Base-by-base conservation (phyloP, 495 filamentous ascomycete species). In the Daldinia concentrica region DNA sequence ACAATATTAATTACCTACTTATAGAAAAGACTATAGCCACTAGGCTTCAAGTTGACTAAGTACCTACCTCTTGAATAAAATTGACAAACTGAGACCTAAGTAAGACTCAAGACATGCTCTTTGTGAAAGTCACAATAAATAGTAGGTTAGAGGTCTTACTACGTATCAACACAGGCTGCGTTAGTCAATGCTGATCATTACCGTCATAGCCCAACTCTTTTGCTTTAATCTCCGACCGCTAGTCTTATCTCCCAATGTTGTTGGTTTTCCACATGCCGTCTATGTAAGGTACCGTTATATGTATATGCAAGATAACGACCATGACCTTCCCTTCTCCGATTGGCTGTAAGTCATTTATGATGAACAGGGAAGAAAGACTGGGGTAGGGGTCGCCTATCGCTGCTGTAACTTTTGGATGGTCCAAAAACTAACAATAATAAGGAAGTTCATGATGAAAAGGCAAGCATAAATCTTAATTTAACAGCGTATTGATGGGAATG, bases 201-300 rank as follows among this genome's bases (percentile, higher is more conserved):
- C 50, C 14, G 24, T 36, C 34, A 36, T 36, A 11, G 3, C 11
- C 34, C 26, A 54, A 17, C 50, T 29, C 50, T 30, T 66, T 30
- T 66, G 62, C 58, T 72, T 68, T 72, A 26, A 63, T 60, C 55
- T 30, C 45, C 64, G 29, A 19, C 54, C 64, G 59, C 59, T 60
- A 50, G 54, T 59, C 54, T 64, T 37, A 37, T 64, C 36, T 66
- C 50, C 24, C 50, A 54, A 17, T 30, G 14, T n/a, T 36, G 50
- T 30, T 30, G 41, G 11, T 15, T 43, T 54, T 59, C 36, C 27
- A 30, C 27, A 58, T 65, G 24, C 63, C 30, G 27, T 24, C n/a
- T 32, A 48, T 36, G 50, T 54, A 29, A 30, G 24, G 24, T 54
- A 29, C 24, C 50, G 50, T 22, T 54, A 9, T 17, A 48, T 45